A percentile compares a stretch with the other conserved stretches of the same genome.
These are phyloP conservation scores for Breynia disticha DNA, from an alignment of 441 rosid genomes.

Conservation along the genomic window DNA sequence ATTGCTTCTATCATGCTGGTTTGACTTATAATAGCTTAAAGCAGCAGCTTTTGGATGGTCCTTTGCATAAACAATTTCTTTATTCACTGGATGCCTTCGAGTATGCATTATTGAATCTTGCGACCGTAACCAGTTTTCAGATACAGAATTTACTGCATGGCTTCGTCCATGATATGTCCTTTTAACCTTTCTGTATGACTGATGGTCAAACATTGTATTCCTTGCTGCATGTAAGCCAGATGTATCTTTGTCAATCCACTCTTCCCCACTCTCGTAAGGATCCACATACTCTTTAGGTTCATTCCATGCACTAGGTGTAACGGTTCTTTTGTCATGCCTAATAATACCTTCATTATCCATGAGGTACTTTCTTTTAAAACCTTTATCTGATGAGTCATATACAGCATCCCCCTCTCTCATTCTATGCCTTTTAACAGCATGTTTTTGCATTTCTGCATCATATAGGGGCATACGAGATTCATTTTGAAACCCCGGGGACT, in stretches of 20 bases:
- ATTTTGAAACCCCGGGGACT: not conserved
- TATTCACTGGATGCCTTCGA: conserved; percentile 25
- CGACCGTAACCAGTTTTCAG: conserved; percentile 26
- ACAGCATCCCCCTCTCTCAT: conserved; percentile 33
- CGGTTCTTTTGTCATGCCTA: conserved; percentile 22
- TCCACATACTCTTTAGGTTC: conserved; percentile 25
- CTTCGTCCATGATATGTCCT: conserved; percentile 22
- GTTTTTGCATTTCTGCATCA: conserved; percentile 24
- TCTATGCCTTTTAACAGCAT: conserved; percentile 28
- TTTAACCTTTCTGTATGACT: conserved; percentile 22
- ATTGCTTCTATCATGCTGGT: conserved; percentile 32
- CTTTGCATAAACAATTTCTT: conserved; percentile 25
- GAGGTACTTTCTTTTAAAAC: conserved; percentile 24
- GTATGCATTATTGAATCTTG: conserved; percentile 28
- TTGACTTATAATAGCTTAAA: conserved; percentile 22
- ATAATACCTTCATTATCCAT: conserved; percentile 25
- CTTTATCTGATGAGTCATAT: conserved; percentile 24
- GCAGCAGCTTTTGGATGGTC: conserved; percentile 27
- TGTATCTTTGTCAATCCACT: conserved; percentile 30
- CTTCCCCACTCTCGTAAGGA: conserved; percentile 27
- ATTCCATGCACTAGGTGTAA: conserved; percentile 25
- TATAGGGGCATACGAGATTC: conserved; percentile 16
- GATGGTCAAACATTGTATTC: conserved; percentile 19
- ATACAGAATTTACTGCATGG: conserved; percentile 20
- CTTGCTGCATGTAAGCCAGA: conserved; percentile 19